Evolutionary conservation across 2,329 filamentous ascomycete species (phyloP).

Genomic region (Calonectria crousiana): DNA sequence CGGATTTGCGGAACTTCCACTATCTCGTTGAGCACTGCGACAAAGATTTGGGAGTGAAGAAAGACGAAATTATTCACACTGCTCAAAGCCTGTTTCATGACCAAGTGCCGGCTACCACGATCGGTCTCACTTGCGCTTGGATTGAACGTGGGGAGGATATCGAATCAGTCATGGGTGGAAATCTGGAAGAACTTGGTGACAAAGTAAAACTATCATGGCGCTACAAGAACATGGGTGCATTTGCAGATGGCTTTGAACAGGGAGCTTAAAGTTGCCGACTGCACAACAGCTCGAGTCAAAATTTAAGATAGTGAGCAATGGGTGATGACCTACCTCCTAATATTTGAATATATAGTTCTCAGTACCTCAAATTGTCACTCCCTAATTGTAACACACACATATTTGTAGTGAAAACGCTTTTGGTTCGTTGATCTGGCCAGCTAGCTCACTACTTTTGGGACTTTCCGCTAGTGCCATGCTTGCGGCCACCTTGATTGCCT

Average conservation of each 20-base stretch:
- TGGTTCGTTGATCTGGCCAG: too few species aligned
- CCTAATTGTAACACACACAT: too few species aligned
- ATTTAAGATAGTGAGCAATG: not conserved
- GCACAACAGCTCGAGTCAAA: not conserved
- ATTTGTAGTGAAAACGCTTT: too few species aligned
- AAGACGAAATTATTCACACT: slow-evolving; percentile 71
- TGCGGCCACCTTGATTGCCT: too few species aligned
- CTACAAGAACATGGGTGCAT: slow-evolving; percentile 20
- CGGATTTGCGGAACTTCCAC: slow-evolving; percentile 71
- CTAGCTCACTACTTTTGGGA: too few species aligned
- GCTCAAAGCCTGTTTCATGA: slow-evolving; percentile 76
- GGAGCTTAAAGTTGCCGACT: not conserved
- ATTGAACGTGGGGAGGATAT: slow-evolving; percentile 63
- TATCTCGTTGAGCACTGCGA: slow-evolving; percentile 69
- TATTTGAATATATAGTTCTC: not conserved
- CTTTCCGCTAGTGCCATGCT: too few species aligned
- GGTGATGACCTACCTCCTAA: not conserved
- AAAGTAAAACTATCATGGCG: slow-evolving; percentile 19
- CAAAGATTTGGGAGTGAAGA: slow-evolving; percentile 63
- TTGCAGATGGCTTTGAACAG: slow-evolving; percentile 16
- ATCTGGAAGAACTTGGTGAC: slow-evolving; percentile 19
- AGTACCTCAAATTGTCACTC: too few species aligned
- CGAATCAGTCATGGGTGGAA: slow-evolving; percentile 33
- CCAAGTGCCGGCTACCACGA: slow-evolving; percentile 71
- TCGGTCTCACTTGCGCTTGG: slow-evolving; percentile 73